Evolutionary conservation across 2,329 filamentous ascomycete genomes (phyloP).

Genomic region (Tolypocladium capitatum): DNA sequence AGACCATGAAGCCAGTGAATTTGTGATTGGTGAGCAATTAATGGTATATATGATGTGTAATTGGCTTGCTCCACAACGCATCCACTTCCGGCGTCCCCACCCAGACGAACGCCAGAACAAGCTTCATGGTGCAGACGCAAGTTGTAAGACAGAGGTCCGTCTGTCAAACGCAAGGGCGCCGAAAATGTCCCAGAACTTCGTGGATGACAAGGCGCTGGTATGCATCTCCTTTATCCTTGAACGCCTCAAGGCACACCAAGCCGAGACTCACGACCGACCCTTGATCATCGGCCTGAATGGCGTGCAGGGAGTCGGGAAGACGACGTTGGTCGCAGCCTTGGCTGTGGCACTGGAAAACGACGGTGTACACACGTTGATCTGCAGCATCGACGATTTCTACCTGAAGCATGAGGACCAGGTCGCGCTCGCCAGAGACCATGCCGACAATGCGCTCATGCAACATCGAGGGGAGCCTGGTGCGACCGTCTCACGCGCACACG

Average conservation of each 20-base stretch:
- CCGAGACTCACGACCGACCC: conserved; percentile 32
- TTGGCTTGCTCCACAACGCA: too few species aligned
- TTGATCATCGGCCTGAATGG: conserved; percentile 81
- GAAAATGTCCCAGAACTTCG: conserved; percentile 22
- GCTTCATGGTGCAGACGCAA: neutral
- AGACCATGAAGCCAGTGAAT: conserved; percentile 8
- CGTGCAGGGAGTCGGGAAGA: conserved; percentile 86
- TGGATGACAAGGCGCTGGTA: conserved; percentile 67
- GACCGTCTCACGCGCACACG: neutral
- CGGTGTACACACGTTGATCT: conserved; percentile 53
- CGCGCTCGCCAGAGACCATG: conserved; percentile 49
- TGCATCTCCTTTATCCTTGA: conserved; percentile 66
- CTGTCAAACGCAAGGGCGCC: neutral
- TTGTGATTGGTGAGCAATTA: too few species aligned
- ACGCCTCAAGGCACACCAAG: conserved; percentile 38
- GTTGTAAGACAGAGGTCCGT: neutral
- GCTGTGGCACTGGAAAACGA: conserved; percentile 42
- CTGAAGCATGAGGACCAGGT: conserved; percentile 57
- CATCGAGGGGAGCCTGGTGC: conserved; percentile 67
- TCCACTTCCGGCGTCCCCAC: neutral
- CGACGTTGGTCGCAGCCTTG: conserved; percentile 64
- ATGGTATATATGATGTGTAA: too few species aligned
- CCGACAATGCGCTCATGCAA: conserved; percentile 62
- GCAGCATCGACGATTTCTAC: conserved; percentile 87
- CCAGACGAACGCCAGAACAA: too few species aligned